Evolutionary conservation across 805 yeast species (phyloP).

Genomic region (Cyberlindnera misumaiensis): DNA sequence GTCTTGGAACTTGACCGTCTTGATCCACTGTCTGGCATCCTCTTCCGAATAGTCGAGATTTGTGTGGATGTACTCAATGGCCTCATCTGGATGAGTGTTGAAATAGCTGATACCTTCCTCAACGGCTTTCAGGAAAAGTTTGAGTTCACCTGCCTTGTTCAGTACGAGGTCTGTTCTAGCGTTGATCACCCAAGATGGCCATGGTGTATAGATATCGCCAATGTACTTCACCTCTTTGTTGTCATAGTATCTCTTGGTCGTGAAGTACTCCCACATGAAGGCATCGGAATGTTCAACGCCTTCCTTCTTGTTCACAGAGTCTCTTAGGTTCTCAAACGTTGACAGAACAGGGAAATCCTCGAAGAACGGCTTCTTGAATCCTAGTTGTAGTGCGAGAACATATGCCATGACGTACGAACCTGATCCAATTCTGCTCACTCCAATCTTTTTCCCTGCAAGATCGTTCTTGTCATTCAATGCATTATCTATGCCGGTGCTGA

Average conservation of each 20-base stretch:
- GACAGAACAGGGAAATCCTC: constrained; percentile 49
- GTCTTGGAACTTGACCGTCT: constrained; percentile 60
- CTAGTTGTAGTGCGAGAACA: constrained; percentile 62
- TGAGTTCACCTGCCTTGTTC: constrained; percentile 24
- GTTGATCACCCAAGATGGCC: constrained; percentile 92
- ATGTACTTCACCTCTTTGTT: constrained; percentile 69
- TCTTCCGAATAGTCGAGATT: constrained; percentile 69
- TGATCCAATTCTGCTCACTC: constrained; percentile 82
- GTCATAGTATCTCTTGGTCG: constrained; percentile 81
- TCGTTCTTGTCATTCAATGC: constrained; percentile 47
- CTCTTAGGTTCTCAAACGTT: constrained; percentile 71
- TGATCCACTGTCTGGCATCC: constrained; percentile 78
- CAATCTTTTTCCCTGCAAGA: constrained; percentile 57
- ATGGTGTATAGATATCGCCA: constrained; percentile 89
- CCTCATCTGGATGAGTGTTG: constrained; percentile 51
- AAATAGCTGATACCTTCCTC: constrained; percentile 67
- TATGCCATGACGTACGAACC: constrained; percentile 90
- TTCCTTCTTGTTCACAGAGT: constrained; percentile 59
- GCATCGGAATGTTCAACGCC: constrained; percentile 56
- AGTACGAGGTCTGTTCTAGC: constrained; percentile 37
- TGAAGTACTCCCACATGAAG: constrained; percentile 94
- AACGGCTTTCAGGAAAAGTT: constrained; percentile 44
- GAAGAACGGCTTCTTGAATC: constrained; percentile 47
- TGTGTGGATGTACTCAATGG: constrained; percentile 53
- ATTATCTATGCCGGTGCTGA: constrained; percentile 67